Percentiles rank a stretch among this genome's conserved stretches.
These are phyloP conservation scores for Hymenoscyphus infarciens DNA, from an alignment of 2,329 filamentous ascomycete species.

Conservation along the genomic window DNA sequence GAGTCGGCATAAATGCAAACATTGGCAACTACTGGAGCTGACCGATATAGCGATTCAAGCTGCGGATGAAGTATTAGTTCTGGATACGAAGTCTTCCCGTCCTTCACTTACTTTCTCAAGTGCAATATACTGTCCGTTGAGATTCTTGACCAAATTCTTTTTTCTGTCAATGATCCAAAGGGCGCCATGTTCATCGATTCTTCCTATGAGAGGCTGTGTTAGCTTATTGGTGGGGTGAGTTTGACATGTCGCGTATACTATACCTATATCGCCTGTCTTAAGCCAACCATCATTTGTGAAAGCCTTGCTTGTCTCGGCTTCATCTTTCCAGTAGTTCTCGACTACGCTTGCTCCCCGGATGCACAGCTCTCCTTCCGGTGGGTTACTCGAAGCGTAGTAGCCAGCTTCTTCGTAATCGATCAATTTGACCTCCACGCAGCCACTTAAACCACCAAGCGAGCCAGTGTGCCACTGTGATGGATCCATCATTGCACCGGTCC, in stretches of 20 bases:
- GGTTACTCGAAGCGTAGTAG: slow-evolving; percentile 63
- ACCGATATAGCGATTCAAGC: slow-evolving; percentile 84
- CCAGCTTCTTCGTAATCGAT: slow-evolving; percentile 82
- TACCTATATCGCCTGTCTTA: slow-evolving; percentile 41
- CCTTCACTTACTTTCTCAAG: slow-evolving; percentile 62
- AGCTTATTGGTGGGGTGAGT: neutral
- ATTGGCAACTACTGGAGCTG: slow-evolving; percentile 71
- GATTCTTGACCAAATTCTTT: slow-evolving; percentile 90
- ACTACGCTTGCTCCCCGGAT: slow-evolving; percentile 33
- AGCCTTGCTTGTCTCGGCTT: slow-evolving; percentile 30
- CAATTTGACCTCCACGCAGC: slow-evolving; percentile 77
- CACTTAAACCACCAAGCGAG: neutral
- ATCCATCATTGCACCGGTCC: slow-evolving; percentile 76
- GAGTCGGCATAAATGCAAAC: slow-evolving; percentile 79
- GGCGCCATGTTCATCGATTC: slow-evolving; percentile 47
- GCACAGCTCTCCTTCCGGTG: slow-evolving; percentile 38
- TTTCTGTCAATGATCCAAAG: slow-evolving; percentile 77
- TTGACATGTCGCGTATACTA: slow-evolving; percentile 1
- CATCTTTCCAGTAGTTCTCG: slow-evolving; percentile 38
- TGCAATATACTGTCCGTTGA: slow-evolving; percentile 55
- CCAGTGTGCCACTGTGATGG: slow-evolving; percentile 54
- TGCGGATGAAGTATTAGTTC: slow-evolving; percentile 29
- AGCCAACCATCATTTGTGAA: slow-evolving; percentile 37
- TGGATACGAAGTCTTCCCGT: slow-evolving; percentile 20
- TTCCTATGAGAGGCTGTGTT: neutral